Base-by-base conservation (phyloP, 345 rosid species). In the Salix brachista region DNA sequence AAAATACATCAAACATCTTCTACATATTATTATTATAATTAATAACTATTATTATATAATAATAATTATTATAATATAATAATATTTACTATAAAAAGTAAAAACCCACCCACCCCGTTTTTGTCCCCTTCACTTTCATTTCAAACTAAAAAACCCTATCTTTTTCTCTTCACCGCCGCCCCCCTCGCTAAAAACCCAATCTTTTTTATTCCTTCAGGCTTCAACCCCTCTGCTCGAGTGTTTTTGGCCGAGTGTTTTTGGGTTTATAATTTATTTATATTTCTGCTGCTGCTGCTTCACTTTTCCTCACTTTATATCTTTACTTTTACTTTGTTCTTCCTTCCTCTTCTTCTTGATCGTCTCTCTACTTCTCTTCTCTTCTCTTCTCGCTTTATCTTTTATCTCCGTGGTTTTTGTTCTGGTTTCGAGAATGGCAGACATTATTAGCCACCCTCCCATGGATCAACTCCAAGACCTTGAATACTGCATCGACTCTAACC, bases 221-320 rank as follows among this genome's bases (percentile, higher is more conserved):
- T 28, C 28, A 28, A 28, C 28, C 28, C 28, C 28, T 28, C 28
- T 28, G 28, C 28, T 28, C 28, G 28, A 28, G 28, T 28, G 28
- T 28, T 28, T 28, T 28, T 28, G 28, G 28, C 28, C 28, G 28
- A 28, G 62, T 58, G 67, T 75, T 65, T 70, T 75, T 74, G 42
- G 86, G 87, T 84, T 86, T 82, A 75, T 83, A 81, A 77, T 77
- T 80, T 86, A 80, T 87, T 75, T 80, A 30, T 37, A 70, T 46
- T 65, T 18, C 64, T 44, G 44, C 12, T 8, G 42, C 42, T 44
- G 30, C 41, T 48, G 62, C 65, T 69, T 41, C 58, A 65, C 58
- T 56, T 39, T 44, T 70, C 46, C 39, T 85, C 81, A 72, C 94
- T 90, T 89, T 88, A 80, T 88, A 80, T 90, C 92, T 85, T 76